Conservation (phyloP, 2,329 filamentous ascomycete genomes). For the Lasiodiplodia gonubiensis region DNA sequence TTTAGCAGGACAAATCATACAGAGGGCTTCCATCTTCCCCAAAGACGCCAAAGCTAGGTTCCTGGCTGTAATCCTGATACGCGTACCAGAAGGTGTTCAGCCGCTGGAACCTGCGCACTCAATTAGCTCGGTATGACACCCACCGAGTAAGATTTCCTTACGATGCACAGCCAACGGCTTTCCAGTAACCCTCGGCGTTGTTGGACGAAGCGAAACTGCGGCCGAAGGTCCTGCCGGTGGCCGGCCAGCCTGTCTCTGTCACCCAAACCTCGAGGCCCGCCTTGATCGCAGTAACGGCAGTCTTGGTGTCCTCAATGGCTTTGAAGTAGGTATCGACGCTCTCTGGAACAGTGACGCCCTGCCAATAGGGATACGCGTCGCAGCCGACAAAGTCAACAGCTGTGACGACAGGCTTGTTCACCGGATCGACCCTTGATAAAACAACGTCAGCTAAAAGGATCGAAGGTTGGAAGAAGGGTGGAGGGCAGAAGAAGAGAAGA, state of each 20-base stretch:
- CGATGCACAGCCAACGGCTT: slow-evolving; percentile 60
- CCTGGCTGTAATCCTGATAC: slow-evolving; percentile 68
- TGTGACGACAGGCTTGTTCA: slow-evolving; percentile 44
- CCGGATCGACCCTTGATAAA: slow-evolving; percentile 68
- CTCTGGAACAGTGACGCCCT: slow-evolving; percentile 40
- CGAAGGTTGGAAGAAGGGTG: too few species aligned
- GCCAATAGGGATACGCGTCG: slow-evolving; percentile 47
- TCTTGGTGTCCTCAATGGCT: slow-evolving; percentile 39
- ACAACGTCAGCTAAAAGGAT: slow-evolving; percentile 66
- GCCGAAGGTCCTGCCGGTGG: slow-evolving; percentile 26
- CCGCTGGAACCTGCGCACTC: slow-evolving; percentile 59
- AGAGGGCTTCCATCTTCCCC: slow-evolving; percentile 48
- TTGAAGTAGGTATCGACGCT: slow-evolving; percentile 40
- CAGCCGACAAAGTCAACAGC: slow-evolving; percentile 46
- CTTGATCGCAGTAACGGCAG: slow-evolving; percentile 39
- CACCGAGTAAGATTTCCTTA: neutral
- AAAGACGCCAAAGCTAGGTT: slow-evolving; percentile 74
- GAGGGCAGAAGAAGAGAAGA: slow-evolving; percentile 38
- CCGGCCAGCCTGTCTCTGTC: slow-evolving; percentile 37
- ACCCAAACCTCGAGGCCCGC: slow-evolving; percentile 42
- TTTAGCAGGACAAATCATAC: slow-evolving; percentile 44
- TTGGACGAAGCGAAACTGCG: slow-evolving; percentile 1
- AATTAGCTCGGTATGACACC: slow-evolving; percentile 23
- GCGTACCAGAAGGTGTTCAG: slow-evolving; percentile 76
- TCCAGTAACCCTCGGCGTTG: slow-evolving; percentile 30